Conservation (phyloP, 225 moss, liverwort and hornwort genomes). For the Sphagnum contortum region DNA sequence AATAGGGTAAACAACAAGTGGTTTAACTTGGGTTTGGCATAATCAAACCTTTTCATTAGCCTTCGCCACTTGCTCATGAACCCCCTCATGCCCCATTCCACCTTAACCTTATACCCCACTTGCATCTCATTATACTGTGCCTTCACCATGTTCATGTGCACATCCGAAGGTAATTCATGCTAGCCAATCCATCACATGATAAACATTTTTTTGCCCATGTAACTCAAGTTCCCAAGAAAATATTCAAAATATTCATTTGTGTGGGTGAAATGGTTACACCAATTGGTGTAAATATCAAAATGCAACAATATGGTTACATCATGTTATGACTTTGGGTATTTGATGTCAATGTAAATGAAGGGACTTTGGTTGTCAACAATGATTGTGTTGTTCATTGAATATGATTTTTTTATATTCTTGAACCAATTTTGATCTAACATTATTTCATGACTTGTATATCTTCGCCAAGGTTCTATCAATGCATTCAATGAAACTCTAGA, state of each 20-base stretch:
- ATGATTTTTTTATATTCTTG: not conserved
- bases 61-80: not conserved
- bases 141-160: not conserved
- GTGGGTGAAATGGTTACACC: not conserved
- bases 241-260: not conserved
- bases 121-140: constrained; percentile 3
- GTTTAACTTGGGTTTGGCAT: too few species aligned
- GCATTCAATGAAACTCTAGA: not conserved
- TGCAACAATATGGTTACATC: not conserved
- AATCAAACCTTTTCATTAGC: too few species aligned
- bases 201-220: not conserved
- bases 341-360: not conserved
- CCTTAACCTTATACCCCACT: not conserved
- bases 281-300: not conserved
- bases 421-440: too few species aligned
- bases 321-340: not conserved
- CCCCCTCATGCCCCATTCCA: not conserved
- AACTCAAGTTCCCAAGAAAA: not conserved
- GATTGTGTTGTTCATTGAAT: too few species aligned
- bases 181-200: not conserved
- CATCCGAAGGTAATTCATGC: not conserved
- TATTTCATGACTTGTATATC: not conserved
- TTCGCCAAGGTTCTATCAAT: not conserved
- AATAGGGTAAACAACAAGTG: too few species aligned
- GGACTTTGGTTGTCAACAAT: not conserved